phyloP scores from a whole-genome alignment of 352 stramenopile genomes.

The Blastocystis sp. region DNA sequence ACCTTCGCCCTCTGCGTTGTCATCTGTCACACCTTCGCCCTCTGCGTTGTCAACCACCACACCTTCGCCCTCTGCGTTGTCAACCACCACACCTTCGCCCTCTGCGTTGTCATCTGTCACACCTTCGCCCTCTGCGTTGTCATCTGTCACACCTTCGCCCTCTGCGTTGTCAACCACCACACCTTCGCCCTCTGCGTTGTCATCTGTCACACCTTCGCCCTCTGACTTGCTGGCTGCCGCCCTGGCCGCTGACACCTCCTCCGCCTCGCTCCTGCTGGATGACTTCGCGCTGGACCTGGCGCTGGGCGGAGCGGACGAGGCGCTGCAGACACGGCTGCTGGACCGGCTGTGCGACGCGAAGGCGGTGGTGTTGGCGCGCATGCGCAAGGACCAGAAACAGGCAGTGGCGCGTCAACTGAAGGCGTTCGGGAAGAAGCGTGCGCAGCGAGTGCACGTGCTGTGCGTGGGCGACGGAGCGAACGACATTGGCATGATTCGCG shows the following conservation, averaged over 20 bases:
- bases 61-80: not conserved
- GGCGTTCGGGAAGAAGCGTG: conserved; percentile 3
- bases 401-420: conserved; percentile 17
- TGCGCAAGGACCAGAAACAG: conserved; percentile 68
- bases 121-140: not conserved
- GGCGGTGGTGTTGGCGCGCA: conserved; percentile 42
- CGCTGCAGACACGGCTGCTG: not conserved
- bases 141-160: not conserved
- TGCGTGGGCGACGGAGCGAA: conserved; percentile 67
- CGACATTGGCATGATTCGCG: conserved; percentile 65
- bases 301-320: not conserved
- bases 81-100: not conserved
- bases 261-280: conserved; percentile 39
- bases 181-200: too few relatives aligned
- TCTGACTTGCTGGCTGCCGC: too few relatives aligned
- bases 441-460: conserved; percentile 22
- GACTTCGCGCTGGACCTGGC: conserved; percentile 14
- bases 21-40: not conserved
- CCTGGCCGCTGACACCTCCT: too few relatives aligned
- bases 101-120: too few relatives aligned
- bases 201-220: too few relatives aligned
- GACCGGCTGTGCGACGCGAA: conserved; percentile 32
- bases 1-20: not conserved
- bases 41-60: not conserved
- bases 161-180: not conserved